A percentile compares a stretch with the other conserved stretches of the same genome.
These are phyloP conservation scores for Gossypioides kirkii DNA, from an alignment of 345 rosid species.

Conservation along the genomic window DNA sequence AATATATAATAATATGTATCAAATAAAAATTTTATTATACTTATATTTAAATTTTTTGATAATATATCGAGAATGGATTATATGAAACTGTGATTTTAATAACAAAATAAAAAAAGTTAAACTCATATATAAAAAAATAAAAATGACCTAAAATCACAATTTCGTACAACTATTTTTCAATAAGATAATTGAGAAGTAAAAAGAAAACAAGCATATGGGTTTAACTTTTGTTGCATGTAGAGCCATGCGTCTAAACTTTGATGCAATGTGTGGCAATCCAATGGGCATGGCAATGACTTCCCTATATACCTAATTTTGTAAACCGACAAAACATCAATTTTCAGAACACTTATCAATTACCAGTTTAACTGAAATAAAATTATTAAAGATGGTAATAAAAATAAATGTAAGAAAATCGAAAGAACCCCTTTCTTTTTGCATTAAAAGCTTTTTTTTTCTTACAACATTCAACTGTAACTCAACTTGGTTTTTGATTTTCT, in stretches of 20 bases:
- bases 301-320: neutral
- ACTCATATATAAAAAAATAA: no score
- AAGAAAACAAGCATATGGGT: neutral
- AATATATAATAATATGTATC: no score
- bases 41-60: no score
- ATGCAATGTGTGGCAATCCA: conserved; percentile 3
- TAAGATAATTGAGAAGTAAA: neutral
- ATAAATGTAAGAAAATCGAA: neutral
- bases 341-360: neutral
- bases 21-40: no score
- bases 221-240: conserved; percentile 8
- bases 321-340: conserved; percentile 11
- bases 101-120: no score
- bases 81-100: no score
- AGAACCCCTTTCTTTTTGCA: neutral
- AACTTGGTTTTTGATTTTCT: neutral
- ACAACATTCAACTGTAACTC: conserved; percentile 3
- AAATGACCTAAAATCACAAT: no score
- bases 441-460: neutral
- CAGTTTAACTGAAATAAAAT: neutral
- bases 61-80: no score
- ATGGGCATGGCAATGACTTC: neutral
- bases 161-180: no score
- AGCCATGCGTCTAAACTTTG: conserved; percentile 10
- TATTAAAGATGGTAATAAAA: neutral